These are phyloP conservation scores for Cytospora piceicola DNA, from an alignment of 2,329 filamentous ascomycete species.

Conservation along the genomic window DNA sequence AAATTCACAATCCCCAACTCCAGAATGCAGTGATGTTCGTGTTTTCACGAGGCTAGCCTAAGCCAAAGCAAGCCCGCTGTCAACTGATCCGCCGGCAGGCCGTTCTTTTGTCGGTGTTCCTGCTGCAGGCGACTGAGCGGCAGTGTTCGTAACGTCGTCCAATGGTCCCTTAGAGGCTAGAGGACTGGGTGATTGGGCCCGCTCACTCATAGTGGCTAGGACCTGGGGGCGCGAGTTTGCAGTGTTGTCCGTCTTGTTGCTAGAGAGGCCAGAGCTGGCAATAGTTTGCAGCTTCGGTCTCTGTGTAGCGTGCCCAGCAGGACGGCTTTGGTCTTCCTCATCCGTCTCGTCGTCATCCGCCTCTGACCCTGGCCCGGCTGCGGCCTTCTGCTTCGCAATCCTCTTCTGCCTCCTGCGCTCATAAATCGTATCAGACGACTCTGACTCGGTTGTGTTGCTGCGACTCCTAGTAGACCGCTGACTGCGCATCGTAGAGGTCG, in stretches of 20 bases:
- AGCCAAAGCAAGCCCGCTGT: constrained; percentile 36
- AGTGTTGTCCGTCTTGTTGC: constrained; percentile 39
- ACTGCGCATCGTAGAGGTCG: constrained; percentile 35
- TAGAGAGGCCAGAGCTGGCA: constrained; percentile 45
- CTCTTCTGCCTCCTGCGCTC: constrained; percentile 28
- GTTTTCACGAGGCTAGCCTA: constrained; percentile 10
- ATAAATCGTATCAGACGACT: constrained; percentile 33
- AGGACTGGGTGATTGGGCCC: constrained; percentile 11
- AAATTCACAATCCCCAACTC: constrained; percentile 16
- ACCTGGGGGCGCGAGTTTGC: constrained; percentile 24
- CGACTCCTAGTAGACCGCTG: constrained; percentile 35
- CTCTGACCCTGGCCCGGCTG: constrained; percentile 31
- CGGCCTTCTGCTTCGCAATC: constrained; percentile 18
- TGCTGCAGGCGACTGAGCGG: constrained; percentile 16
- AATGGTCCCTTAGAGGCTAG: constrained; percentile 14
- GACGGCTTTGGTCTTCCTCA: constrained; percentile 32
- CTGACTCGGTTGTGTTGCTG: constrained; percentile 37
- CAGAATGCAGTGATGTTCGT: constrained; percentile 21
- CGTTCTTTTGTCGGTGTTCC: constrained; percentile 22
- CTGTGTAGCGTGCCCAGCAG: constrained; percentile 43
- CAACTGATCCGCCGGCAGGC: constrained; percentile 34
- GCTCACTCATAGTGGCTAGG: constrained; percentile 16
- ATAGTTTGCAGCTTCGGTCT: constrained; percentile 54
- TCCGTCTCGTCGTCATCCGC: constrained; percentile 39
- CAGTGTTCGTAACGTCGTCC: constrained; percentile 27